Evolutionary conservation across 495 filamentous ascomycete genomes (phyloP).

Genomic region (Penicillium malachiteum): DNA sequence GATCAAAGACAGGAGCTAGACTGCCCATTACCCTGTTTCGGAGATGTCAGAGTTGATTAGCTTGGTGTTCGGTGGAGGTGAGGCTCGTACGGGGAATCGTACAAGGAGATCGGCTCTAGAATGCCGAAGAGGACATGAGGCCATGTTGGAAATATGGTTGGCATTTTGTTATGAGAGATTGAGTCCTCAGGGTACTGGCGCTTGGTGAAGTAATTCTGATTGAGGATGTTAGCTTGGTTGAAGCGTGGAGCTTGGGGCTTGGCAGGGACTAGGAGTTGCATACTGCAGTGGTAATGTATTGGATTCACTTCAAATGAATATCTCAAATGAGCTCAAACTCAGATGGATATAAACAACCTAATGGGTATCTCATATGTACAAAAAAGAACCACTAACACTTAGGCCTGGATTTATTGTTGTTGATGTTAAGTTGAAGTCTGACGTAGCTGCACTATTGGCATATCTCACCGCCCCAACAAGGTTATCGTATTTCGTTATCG

Average conservation of each 20-base stretch:
- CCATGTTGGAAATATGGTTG: slow-evolving; percentile 42
- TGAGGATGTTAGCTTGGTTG: slow-evolving; percentile 1
- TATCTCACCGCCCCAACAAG: neutral
- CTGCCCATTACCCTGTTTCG: slow-evolving; percentile 57
- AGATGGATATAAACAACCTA: no score
- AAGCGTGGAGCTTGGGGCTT: neutral
- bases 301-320: no score
- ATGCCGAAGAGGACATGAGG: slow-evolving; percentile 48
- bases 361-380: no score
- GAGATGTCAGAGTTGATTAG: slow-evolving; percentile 6
- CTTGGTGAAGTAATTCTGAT: no score
- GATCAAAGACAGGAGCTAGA: slow-evolving; percentile 51
- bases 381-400: no score
- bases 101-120: slow-evolving; percentile 69
- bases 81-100: slow-evolving; percentile 24
- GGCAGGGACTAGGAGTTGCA: no score
- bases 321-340: no score
- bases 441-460: neutral
- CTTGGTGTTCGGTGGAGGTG: slow-evolving; percentile 6
- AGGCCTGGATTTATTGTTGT: no score
- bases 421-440: neutral
- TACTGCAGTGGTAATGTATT: no score
- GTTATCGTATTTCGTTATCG: neutral
- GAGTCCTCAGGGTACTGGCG: neutral
- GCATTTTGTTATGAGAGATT: slow-evolving; percentile 18